Conservation (phyloP, 2,329 filamentous ascomycete species). For the Periconia macrospinosa region DNA sequence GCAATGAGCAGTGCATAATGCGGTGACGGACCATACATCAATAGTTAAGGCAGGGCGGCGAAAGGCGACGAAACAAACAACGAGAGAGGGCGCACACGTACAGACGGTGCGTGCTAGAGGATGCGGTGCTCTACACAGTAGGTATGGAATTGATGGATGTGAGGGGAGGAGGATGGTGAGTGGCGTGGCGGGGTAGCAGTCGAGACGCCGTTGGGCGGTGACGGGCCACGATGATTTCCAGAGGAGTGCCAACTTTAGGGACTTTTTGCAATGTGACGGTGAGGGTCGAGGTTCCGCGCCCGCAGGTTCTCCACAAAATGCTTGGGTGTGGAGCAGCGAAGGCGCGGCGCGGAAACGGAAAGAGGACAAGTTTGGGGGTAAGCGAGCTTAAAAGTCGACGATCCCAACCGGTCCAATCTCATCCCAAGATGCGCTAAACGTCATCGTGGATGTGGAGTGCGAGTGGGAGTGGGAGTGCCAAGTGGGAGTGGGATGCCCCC, state of each 20-base stretch:
- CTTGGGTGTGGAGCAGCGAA: conserved; percentile 20
- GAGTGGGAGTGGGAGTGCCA: too few species aligned
- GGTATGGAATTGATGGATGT: too few species aligned
- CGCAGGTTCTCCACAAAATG: too few species aligned
- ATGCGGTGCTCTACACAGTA: too few species aligned
- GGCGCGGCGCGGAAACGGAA: conserved; percentile 17
- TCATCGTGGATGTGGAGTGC: too few species aligned
- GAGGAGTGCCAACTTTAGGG: too few species aligned
- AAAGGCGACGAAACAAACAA: not conserved
- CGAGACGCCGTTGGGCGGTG: not conserved
- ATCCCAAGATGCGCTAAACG: too few species aligned
- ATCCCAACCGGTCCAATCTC: not conserved
- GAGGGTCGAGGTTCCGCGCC: too few species aligned
- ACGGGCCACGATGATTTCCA: too few species aligned
- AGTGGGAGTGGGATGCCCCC: too few species aligned
- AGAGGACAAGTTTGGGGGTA: conserved; percentile 19
- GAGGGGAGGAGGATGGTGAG: not conserved
- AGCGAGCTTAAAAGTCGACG: conserved; percentile 9
- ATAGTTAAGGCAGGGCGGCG: too few species aligned
- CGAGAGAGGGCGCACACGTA: not conserved
- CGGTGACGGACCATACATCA: not conserved
- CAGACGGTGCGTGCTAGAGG: not conserved
- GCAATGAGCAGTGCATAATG: not conserved
- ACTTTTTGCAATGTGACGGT: too few species aligned
- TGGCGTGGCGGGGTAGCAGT: not conserved